phyloP scores from a whole-genome alignment of 305 asterid genomes.

The Solanum chacoense region DNA sequence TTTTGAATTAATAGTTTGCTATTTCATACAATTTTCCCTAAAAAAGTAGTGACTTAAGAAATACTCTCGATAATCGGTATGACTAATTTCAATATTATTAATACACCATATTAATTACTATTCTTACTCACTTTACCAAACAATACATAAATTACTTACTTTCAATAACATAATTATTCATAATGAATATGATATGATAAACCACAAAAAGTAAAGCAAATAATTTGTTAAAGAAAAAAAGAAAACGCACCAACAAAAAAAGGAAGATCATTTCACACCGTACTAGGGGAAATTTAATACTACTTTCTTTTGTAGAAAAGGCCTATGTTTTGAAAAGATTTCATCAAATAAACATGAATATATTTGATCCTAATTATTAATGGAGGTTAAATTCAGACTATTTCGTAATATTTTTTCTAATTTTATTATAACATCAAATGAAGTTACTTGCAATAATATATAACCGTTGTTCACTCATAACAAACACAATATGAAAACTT shows the following conservation, averaged over 20 bases:
- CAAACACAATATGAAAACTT: neutral
- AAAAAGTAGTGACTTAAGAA: neutral
- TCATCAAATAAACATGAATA: neutral
- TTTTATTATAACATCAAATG: neutral
- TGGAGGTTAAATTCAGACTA: neutral
- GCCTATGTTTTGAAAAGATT: neutral
- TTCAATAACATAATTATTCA: neutral
- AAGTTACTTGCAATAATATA: neutral
- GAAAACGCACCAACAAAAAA: neutral
- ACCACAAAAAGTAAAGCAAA: neutral
- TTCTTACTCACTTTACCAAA: neutral
- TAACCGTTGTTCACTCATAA: neutral
- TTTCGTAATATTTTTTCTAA: neutral
- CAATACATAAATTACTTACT: neutral
- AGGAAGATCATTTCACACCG: neutral
- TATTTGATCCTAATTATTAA: neutral
- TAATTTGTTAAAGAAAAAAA: neutral
- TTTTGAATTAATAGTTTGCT: too few species aligned
- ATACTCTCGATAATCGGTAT: neutral
- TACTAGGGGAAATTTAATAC: neutral
- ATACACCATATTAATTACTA: neutral
- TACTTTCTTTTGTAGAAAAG: neutral
- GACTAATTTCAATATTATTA: neutral
- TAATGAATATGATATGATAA: neutral
- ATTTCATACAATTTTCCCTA: too few species aligned